These are phyloP conservation scores for Obelidium mucronatum DNA, from an alignment of 192 early-diverging fungal genomes.

Conservation along the genomic window DNA sequence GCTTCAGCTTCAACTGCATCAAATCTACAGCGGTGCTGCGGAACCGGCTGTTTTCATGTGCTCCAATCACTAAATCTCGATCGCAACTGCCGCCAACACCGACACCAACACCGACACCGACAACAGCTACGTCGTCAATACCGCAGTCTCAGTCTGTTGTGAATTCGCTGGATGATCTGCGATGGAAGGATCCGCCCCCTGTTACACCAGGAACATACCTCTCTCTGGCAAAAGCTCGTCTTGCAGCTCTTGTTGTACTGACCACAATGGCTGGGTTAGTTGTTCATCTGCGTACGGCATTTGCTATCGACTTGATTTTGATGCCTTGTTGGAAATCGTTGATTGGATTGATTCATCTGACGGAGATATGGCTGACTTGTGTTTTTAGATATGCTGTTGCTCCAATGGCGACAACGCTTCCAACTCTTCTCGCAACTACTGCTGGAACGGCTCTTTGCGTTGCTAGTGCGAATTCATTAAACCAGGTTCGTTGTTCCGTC, in stretches of 20 bases:
- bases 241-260: conserved; percentile 88
- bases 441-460: conserved; percentile 88
- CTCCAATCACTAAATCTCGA: too few relatives aligned
- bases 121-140: not conserved
- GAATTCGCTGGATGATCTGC: not conserved
- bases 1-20: too few relatives aligned
- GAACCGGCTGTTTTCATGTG: too few relatives aligned
- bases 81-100: conserved; percentile 1
- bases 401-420: conserved; percentile 63
- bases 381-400: conserved; percentile 77
- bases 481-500: conserved; percentile 65
- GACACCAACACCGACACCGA: not conserved
- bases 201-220: not conserved
- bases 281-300: not conserved
- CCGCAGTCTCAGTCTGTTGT: not conserved
- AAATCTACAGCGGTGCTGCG: too few relatives aligned
- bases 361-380: too few relatives aligned
- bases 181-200: conserved; percentile 12
- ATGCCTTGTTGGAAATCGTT: not conserved
- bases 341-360: not conserved
- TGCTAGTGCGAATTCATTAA: conserved; percentile 89
- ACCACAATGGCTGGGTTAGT: conserved; percentile 85
- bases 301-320: not conserved
- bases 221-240: conserved; percentile 81
- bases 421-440: conserved; percentile 82